phyloP scores from a whole-genome alignment of 345 rosid species.

The Rubroshorea leprosula region DNA sequence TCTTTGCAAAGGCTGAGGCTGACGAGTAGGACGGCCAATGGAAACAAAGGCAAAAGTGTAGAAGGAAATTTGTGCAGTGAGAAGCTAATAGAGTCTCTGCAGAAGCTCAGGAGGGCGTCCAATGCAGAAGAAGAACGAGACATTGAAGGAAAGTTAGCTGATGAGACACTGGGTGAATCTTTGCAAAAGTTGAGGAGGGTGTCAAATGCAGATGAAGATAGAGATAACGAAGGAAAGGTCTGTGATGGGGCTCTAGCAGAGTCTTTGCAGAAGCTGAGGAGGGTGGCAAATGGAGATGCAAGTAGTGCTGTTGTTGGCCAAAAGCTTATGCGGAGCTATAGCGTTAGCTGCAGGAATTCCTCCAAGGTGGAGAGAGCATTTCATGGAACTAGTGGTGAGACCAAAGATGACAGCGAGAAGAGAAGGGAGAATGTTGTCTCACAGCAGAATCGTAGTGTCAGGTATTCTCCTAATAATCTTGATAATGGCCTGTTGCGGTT shows the following conservation, averaged over 20 bases:
- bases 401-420: constrained; percentile 21
- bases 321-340: constrained; percentile 56
- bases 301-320: constrained; percentile 30
- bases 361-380: constrained; percentile 25
- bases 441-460: constrained; percentile 35
- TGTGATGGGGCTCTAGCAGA: constrained; percentile 5
- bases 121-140: constrained; percentile 9
- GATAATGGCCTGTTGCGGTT: constrained; percentile 55
- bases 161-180: constrained; percentile 11
- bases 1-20: constrained; percentile 42
- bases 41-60: constrained; percentile 23
- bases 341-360: constrained; percentile 48
- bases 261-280: constrained; percentile 16
- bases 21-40: constrained; percentile 32
- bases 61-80: not conserved
- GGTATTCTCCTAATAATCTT: constrained; percentile 35
- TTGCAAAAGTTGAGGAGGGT: constrained; percentile 6
- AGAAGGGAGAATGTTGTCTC: constrained; percentile 33
- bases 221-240: constrained; percentile 1
- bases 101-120: constrained; percentile 6
- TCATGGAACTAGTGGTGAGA: constrained; percentile 25
- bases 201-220: constrained; percentile 11
- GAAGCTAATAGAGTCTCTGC: constrained; percentile 12
- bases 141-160: not conserved
- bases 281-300: constrained; percentile 5